A percentile compares a stretch with the other conserved stretches of the same genome.
Evolutionary conservation across 805 yeast genomes (phyloP).

Genomic region (Priceomyces fermenticarens): DNA sequence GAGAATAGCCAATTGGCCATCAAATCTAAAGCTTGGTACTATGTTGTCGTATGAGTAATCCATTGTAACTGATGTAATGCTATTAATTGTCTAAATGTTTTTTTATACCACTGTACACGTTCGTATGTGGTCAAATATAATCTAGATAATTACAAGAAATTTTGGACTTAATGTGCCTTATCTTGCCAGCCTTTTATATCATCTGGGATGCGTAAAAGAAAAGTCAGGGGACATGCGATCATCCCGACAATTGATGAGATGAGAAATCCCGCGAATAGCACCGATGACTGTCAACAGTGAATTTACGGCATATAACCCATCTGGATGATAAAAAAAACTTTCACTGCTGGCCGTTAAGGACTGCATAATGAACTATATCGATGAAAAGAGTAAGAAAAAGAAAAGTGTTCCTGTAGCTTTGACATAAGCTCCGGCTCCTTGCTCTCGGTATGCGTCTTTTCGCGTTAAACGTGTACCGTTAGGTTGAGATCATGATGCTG

Average conservation of each 20-base stretch:
- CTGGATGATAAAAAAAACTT: not conserved
- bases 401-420: not conserved
- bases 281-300: not conserved
- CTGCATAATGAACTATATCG: no score
- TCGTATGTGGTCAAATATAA: no score
- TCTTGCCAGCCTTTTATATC: slow-evolving; percentile 1
- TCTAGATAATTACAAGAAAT: no score
- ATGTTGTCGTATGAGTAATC: slow-evolving; percentile 41
- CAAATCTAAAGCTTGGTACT: slow-evolving; percentile 64
- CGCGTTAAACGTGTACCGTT: no score
- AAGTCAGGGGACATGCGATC: slow-evolving; percentile 1
- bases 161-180: not conserved
- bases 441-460: no score
- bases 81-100: not conserved
- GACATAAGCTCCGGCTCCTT: no score
- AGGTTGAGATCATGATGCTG: no score
- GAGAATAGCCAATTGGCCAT: slow-evolving; percentile 66
- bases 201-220: slow-evolving; percentile 3
- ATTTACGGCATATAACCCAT: not conserved
- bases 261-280: not conserved
- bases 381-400: not conserved
- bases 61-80: slow-evolving; percentile 9
- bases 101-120: no score
- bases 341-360: no score
- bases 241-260: slow-evolving; percentile 2